Base-by-base conservation (phyloP, 208 protist genomes). In the Porcisia hertigi region DNA sequence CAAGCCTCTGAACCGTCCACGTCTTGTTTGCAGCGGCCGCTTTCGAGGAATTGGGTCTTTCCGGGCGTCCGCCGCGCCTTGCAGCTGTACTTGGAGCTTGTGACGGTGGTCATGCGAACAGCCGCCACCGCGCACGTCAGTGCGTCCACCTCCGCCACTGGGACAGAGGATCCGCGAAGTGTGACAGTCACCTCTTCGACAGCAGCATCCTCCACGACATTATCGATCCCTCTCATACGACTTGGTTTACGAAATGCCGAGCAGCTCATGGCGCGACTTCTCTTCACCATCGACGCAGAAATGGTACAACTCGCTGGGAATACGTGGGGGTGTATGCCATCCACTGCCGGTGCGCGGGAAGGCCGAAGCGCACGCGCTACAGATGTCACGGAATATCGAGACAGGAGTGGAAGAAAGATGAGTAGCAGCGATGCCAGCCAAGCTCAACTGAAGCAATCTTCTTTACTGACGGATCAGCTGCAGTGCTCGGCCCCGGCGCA, bases 281-380 rank as follows among this genome's bases (percentile, higher is more conserved):
- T 81, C 71, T 81, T 81, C 65, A 55, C 63, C 18, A 16, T 81
- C 20, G 77, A 81, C 59, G 71, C 71, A 34, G 77, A 81, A 53
- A 81, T 81, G 77, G 52, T 81, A 34, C 71, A 73, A 12, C 77
- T 81, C 54, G 69, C 71, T 12, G 71, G 77, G 25, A 76, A 81
- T 69, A 63, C 58, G 36, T 81, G 77, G 77, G 66, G 30, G 30
- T 30, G 69, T 39, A 71, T 71, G 3, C 25, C 64, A 8, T n/a
- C 45, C 34, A 23, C 14, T 11, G 47, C 66, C 23, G 25, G 47
- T 57, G 45, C 25, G 66, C 66, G 66, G n/a, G 47, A 57, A 12
- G 49, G 66, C 25, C 60, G 49, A 12, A 47, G 53, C 53, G 41
- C 63, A 47, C 63, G 39, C 41, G 36, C 47, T 6, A 49, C 41